Evolutionary conservation across 1,284 basidiomycete genomes (phyloP).

Genomic region (Vanrija humicola): DNA sequence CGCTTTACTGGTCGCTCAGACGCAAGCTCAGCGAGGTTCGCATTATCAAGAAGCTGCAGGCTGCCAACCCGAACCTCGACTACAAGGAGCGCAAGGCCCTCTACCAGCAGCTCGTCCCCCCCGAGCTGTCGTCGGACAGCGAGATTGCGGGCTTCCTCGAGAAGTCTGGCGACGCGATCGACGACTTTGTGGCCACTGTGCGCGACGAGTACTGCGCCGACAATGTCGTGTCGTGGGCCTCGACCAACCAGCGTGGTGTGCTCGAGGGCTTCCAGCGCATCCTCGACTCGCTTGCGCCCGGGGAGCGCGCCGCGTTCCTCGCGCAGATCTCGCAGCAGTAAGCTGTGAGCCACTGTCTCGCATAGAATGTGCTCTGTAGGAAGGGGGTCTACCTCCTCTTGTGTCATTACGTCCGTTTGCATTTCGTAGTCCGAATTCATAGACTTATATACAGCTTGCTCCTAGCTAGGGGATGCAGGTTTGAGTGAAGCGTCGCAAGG

Average conservation of each 20-base stretch:
- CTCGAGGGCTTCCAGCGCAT: constrained; percentile 43
- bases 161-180: constrained; percentile 34
- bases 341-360: background rate
- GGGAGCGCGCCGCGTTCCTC: constrained; percentile 64
- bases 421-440: background rate
- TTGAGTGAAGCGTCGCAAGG: background rate
- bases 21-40: constrained; percentile 53
- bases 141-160: constrained; percentile 48
- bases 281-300: constrained; percentile 62
- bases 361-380: background rate
- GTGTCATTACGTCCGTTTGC: background rate
- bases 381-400: background rate
- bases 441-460: constrained; percentile 3
- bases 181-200: constrained; percentile 35
- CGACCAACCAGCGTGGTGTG: constrained; percentile 43
- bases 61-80: constrained; percentile 46
- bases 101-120: constrained; percentile 37
- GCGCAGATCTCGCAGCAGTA: constrained; percentile 30
- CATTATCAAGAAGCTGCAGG: constrained; percentile 46
- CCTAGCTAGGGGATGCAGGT: constrained; percentile 1
- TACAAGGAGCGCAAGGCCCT: constrained; percentile 43
- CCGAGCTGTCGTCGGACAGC: constrained; percentile 34
- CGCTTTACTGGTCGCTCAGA: constrained; percentile 95
- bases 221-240: constrained; percentile 39
- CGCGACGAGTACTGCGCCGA: constrained; percentile 42